Evolutionary conservation across 2,329 filamentous ascomycete genomes (phyloP), one percentile per base, ranked within the genome.

Genomic region (Penicillium sp.): DNA sequence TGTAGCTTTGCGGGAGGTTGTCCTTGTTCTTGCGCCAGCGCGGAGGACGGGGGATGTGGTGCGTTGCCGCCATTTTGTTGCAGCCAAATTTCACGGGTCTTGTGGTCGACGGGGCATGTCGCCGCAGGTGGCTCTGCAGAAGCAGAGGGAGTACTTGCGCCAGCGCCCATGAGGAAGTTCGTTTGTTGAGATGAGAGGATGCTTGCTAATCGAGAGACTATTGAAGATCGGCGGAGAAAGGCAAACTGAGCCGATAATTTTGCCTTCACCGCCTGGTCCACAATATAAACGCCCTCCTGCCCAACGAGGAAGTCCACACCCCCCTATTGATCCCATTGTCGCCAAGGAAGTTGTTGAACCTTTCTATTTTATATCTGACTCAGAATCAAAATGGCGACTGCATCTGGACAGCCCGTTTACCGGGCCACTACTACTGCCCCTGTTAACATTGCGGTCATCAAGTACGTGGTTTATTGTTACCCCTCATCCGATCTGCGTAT

Each of bases 391-490:
- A 77, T 77, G 74, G 69, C 72, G 41, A 64, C 66, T 63, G 46
- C 61, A 55, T 65, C 78, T 41, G 74, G 77, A 55, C 69, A 70
- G 44, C 77, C 78, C 40, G 85, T 98, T 71, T 93, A 96, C 82
- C 89, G 92, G 70, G 91, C 95, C 68, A 97, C 91, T 82, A 97
- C 95, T 60, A 98, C 93, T 64, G 95, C 95, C 41, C 95, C 94
- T 14, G 94, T 98, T 73, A 98, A 98, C 82, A 98, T 98, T 75
- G 94, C 94, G 66, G 93, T 98, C 58, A 95, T 98, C 81, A 98
- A 98, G 90, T 96, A 79, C 69, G 73, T 62, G 61, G 60, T 27
- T 63, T 2, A 60, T 63, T 58, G 61, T 63, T 68, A 65, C 62
- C 55, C 47, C 56, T 64, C 57, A 59, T 60, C 19, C 59, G 46